Percentiles rank a stretch among this genome's conserved stretches.
Evolutionary conservation across 1,284 basidiomycete genomes (phyloP).

Genomic region (Coniferiporia sulphurascens): DNA sequence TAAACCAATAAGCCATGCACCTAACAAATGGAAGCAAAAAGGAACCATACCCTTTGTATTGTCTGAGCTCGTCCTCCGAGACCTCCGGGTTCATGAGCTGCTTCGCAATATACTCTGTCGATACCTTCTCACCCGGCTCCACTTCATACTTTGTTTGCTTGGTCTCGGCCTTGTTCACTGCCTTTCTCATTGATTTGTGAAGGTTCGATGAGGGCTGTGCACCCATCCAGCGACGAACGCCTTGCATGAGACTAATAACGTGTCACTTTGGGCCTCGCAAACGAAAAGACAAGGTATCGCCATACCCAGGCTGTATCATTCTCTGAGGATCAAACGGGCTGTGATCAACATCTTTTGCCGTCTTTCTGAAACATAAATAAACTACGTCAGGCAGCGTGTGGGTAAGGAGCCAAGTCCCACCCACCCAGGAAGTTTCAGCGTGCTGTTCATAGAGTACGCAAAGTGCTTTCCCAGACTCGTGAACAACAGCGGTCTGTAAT

Average conservation of each 20-base stretch:
- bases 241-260: conserved; percentile 57
- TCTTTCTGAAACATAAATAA: conserved; percentile 47
- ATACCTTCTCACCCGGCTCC: conserved; percentile 41
- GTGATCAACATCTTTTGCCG: conserved; percentile 55
- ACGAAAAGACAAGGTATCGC: background rate
- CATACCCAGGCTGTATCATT: conserved; percentile 23
- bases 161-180: conserved; percentile 28
- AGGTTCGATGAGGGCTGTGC: conserved; percentile 39
- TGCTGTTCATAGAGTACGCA: conserved; percentile 84
- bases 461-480: conserved; percentile 81
- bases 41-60: conserved; percentile 70
- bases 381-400: conserved; percentile 14
- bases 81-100: conserved; percentile 64
- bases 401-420: conserved; percentile 21
- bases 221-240: conserved; percentile 67
- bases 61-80: conserved; percentile 58
- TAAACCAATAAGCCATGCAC: background rate
- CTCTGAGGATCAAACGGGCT: conserved; percentile 68
- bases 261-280: background rate
- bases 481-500: conserved; percentile 84
- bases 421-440: conserved; percentile 75
- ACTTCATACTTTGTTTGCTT: conserved; percentile 31
- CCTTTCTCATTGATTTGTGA: conserved; percentile 39
- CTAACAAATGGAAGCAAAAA: conserved; percentile 5
- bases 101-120: conserved; percentile 60